phyloP scores from a whole-genome alignment of 2,329 filamentous ascomycete genomes.

The Blumeria hordei region DNA sequence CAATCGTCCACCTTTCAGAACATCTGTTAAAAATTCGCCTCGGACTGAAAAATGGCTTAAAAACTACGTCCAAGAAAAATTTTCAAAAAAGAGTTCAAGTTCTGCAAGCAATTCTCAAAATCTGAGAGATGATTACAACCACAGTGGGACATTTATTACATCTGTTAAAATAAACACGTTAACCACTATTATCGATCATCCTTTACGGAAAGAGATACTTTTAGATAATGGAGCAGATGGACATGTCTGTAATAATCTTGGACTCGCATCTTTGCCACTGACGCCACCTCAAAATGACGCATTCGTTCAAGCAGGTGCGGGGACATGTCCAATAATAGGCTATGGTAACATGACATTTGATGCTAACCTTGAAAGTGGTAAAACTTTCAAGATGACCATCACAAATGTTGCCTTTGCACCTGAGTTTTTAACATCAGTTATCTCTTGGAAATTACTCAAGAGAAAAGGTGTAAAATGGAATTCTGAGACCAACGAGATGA shows the following conservation, averaged over 20 bases:
- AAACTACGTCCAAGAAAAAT: not conserved
- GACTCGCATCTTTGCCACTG: not conserved
- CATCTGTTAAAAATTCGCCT: not conserved
- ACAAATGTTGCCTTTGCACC: conserved; percentile 1
- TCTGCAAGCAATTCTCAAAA: not conserved
- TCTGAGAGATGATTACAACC: not conserved
- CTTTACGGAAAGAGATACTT: no score
- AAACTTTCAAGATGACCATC: not conserved
- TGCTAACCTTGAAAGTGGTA: not conserved
- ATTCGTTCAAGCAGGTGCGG: not conserved
- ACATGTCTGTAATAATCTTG: not conserved
- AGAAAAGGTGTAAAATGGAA: not conserved
- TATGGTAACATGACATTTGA: not conserved
- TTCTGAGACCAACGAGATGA: not conserved
- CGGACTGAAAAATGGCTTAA: not conserved
- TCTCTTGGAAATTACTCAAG: not conserved
- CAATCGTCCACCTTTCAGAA: not conserved
- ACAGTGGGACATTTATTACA: not conserved
- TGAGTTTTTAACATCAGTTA: not conserved
- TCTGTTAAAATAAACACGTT: not conserved
- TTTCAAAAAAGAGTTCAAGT: not conserved
- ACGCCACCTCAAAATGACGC: not conserved
- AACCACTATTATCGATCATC: not conserved
- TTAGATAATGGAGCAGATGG: not conserved
- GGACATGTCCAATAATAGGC: not conserved